Evolutionary conservation across 2,329 filamentous ascomycete genomes (phyloP), one percentile per base, ranked within the genome.

Genomic region (Tolypocladium amazonense): DNA sequence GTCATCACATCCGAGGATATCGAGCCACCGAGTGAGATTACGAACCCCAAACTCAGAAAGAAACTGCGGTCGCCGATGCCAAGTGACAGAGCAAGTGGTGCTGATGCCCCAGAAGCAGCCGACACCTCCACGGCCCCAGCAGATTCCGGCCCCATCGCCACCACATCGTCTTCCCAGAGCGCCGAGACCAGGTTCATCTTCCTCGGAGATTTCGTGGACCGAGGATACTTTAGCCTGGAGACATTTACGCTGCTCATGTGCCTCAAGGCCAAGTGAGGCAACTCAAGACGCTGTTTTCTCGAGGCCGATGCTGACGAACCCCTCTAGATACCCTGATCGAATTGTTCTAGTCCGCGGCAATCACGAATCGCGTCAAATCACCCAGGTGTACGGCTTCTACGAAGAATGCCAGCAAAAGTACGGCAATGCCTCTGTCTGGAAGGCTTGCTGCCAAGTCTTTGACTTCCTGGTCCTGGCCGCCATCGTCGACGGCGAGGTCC

Each of bases 381-480:
- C 94, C 11, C 94, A 99, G 71, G 96, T 95, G 27, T 99, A 99
- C 73, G 94, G 94, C 58, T 99, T 99, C 76, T 99, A 99, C 75
- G 96, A 96, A 62, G 94, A 99, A 74, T 99, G 94, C 75, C 92
- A 92, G 59, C 89, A 94, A 69, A 99, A 99, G 76, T 99, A 99
- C 73, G 94, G 94, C 70, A 97, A 97, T 71, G 92, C 94, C 15
- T 97, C 95, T 56, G 94, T 99, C n/a, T 99, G 94, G 94, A 96
- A 99, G 75, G 94, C 96, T 61, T 99, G 97, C 75, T 99, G 94
- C 64, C 94, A 99, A 73, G 96, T 99, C 77, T 99, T 99, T 73
- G 94, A 99, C 74, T 99, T 96, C 74, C 84, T 99, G 37, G 96
- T 95, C 2, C 82, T 99, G 27, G 94, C 91, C 59, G 95, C 96